phyloP scores from a whole-genome alignment of 345 rosid genomes.

The Isatis tinctoria region DNA sequence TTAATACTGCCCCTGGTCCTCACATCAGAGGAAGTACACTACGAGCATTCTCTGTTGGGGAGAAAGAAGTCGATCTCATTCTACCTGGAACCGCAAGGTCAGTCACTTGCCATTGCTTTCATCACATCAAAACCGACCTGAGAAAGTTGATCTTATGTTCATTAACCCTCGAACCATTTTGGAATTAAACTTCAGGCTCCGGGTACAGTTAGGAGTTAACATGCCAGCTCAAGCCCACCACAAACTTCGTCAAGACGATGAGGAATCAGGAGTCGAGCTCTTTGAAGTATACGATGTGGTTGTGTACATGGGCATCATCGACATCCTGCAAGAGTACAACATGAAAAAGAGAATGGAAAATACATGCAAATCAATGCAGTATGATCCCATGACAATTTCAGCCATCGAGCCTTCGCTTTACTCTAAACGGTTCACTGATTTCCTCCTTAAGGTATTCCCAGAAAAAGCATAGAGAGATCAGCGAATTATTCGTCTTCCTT shows the following conservation, averaged over 20 bases:
- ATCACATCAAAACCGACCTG: neutral
- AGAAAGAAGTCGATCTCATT: conserved; percentile 79
- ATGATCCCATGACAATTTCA: conserved; percentile 65
- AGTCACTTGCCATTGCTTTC: neutral
- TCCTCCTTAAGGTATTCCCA: conserved; percentile 72
- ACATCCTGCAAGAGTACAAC: conserved; percentile 84
- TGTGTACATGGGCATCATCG: conserved; percentile 89
- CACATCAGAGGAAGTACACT: conserved; percentile 81
- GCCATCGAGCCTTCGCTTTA: conserved; percentile 70
- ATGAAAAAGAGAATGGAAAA: conserved; percentile 68
- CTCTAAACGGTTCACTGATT: conserved; percentile 64
- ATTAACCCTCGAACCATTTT: neutral
- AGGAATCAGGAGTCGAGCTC: conserved; percentile 52
- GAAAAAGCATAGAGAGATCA: conserved; percentile 29
- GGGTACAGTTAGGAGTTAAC: conserved; percentile 93
- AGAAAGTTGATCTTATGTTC: neutral
- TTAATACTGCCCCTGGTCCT: conserved; percentile 70
- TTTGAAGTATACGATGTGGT: conserved; percentile 88
- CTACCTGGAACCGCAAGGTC: conserved; percentile 89
- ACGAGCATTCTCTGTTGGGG: conserved; percentile 67
- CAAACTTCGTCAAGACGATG: conserved; percentile 43
- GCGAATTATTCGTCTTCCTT: neutral
- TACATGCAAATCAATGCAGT: conserved; percentile 59
- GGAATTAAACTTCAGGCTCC: conserved; percentile 48
- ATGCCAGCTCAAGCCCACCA: conserved; percentile 93